Conservation (phyloP, 1,284 basidiomycete genomes). For the Ustilago vetiveriae region DNA sequence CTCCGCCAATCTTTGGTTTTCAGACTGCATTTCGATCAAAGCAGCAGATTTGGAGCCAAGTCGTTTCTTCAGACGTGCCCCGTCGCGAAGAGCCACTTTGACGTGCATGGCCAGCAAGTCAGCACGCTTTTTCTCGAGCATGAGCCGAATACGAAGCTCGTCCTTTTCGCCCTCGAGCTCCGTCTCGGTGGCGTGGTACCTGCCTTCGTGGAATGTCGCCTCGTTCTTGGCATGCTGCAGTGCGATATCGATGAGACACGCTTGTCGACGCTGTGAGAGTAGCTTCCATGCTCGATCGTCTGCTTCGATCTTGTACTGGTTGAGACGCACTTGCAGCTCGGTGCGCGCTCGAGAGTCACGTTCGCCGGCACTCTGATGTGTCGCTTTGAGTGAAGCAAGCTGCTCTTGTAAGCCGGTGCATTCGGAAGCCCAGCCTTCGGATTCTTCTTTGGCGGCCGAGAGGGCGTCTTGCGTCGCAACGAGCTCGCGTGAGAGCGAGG, state of each 20-base stretch:
- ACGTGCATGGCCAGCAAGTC: conserved; percentile 34
- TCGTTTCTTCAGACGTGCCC: conserved; percentile 25
- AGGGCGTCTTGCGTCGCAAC: conserved; percentile 23
- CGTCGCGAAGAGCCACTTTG: conserved; percentile 21
- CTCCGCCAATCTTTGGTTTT: conserved; percentile 32
- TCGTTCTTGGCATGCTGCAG: conserved; percentile 46
- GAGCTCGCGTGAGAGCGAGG: conserved; percentile 20
- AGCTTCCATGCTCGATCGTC: conserved; percentile 41
- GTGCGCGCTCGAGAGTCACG: conserved; percentile 22
- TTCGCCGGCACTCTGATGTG: conserved; percentile 13
- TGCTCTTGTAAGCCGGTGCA: conserved; percentile 42
- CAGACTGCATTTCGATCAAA: conserved; percentile 14
- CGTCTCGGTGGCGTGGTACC: conserved; percentile 23
- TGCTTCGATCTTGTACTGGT: conserved; percentile 46
- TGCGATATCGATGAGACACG: conserved; percentile 24
- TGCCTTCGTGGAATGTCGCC: conserved; percentile 26
- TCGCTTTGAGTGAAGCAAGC: conserved; percentile 14
- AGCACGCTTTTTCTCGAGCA: conserved; percentile 43
- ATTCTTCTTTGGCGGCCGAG: conserved; percentile 37
- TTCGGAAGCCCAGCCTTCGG: conserved; percentile 47
- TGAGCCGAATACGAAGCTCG: conserved; percentile 33
- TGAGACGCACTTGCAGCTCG: conserved; percentile 29
- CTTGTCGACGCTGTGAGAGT: conserved; percentile 20
- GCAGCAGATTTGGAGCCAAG: conserved; percentile 16
- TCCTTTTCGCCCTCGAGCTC: conserved; percentile 38